phyloP scores from a whole-genome alignment of 805 yeast genomes.

The Teunomyces gatunensis region DNA sequence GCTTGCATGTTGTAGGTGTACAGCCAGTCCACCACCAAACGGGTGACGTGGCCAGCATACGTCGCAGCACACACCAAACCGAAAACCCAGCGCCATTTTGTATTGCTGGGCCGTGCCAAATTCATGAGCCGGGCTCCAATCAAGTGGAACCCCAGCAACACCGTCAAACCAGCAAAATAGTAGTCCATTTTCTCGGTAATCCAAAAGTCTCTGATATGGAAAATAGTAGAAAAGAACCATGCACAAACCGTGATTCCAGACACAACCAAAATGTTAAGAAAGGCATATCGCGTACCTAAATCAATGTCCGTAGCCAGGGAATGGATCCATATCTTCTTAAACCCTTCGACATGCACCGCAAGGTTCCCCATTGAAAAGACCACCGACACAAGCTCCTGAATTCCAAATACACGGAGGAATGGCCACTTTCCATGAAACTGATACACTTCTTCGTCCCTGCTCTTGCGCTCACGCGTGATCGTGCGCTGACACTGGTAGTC shows the following conservation, averaged over 20 bases:
- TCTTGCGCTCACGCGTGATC: constrained; percentile 56
- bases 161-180: constrained; percentile 89
- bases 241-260: constrained; percentile 74
- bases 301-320: neutral
- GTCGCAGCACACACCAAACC: constrained; percentile 44
- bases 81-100: constrained; percentile 29
- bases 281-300: constrained; percentile 5
- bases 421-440: constrained; percentile 99
- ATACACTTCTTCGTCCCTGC: constrained; percentile 49
- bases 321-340: constrained; percentile 7
- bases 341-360: constrained; percentile 24
- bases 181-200: constrained; percentile 86
- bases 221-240: constrained; percentile 82
- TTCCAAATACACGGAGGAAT: constrained; percentile 68
- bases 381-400: constrained; percentile 82
- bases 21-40: constrained; percentile 74
- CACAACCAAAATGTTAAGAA: constrained; percentile 42
- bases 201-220: constrained; percentile 81
- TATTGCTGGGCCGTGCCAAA: constrained; percentile 43
- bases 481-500: constrained; percentile 90
- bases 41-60: constrained; percentile 61
- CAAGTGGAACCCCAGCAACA: constrained; percentile 73
- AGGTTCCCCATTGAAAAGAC: constrained; percentile 63
- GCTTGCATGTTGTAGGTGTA: constrained; percentile 94
- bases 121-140: constrained; percentile 59